These are phyloP conservation scores for Ensete glaucum DNA, from an alignment of 176 grass and related monocot genomes.

Conservation along the genomic window DNA sequence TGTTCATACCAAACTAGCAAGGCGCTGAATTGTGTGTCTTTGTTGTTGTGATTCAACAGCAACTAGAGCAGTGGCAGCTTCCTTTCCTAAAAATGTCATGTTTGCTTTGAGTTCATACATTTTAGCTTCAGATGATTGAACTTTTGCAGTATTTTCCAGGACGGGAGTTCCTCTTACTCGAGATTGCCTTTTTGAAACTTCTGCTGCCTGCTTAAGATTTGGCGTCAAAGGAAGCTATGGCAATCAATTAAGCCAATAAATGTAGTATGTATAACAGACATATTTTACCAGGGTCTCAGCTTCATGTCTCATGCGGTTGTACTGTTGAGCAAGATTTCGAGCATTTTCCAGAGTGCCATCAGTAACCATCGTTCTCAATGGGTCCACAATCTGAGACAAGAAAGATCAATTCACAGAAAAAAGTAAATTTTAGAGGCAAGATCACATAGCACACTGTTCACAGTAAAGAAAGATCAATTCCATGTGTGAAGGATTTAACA, in stretches of 20 bases:
- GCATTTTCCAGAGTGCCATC: slow-evolving; percentile 75
- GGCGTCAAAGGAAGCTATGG: slow-evolving; percentile 1
- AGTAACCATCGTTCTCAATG: slow-evolving; percentile 62
- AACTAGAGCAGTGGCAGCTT: slow-evolving; percentile 72
- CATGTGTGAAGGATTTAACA: no score
- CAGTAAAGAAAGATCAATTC: no score
- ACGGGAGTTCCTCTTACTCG: slow-evolving; percentile 74
- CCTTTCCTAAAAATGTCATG: slow-evolving; percentile 91
- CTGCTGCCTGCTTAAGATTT: slow-evolving; percentile 51
- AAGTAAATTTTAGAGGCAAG: no score
- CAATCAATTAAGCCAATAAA: not conserved
- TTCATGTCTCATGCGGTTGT: slow-evolving; percentile 98
- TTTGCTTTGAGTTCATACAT: slow-evolving; percentile 89
- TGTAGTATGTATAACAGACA: no score
- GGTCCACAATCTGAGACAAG: slow-evolving; percentile 66
- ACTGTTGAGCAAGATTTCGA: slow-evolving; percentile 78
- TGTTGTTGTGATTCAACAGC: slow-evolving; percentile 86
- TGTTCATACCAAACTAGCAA: slow-evolving; percentile 60
- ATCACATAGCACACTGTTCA: no score
- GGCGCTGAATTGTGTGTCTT: slow-evolving; percentile 63
- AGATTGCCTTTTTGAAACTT: slow-evolving; percentile 80
- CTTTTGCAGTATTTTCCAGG: slow-evolving; percentile 72
- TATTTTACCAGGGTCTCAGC: slow-evolving; percentile 59
- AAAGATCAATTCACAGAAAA: not conserved
- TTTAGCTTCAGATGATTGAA: slow-evolving; percentile 73